Conservation (phyloP, 2,329 filamentous ascomycete genomes). For the Blastomyces parvus region DNA sequence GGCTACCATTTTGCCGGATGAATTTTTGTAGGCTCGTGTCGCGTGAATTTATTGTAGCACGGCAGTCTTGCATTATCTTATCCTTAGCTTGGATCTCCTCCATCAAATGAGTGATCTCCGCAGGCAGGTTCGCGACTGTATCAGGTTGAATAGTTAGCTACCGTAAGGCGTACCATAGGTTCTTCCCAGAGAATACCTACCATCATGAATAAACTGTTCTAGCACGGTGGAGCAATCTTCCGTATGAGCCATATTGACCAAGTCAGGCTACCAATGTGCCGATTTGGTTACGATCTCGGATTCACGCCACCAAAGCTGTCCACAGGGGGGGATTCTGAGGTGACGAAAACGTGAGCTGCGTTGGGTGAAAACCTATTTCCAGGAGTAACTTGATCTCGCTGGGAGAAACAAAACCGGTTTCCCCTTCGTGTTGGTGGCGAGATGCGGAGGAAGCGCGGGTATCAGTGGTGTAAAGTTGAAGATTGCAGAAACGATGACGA, state of each 20-base stretch:
- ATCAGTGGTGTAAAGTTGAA: not conserved
- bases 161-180: not conserved
- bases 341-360: not conserved
- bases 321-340: not conserved
- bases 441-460: not conserved
- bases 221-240: conserved; percentile 56
- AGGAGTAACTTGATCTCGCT: not conserved
- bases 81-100: conserved; percentile 60
- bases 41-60: conserved; percentile 47
- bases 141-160: conserved; percentile 9
- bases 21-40: conserved; percentile 57
- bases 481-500: not conserved
- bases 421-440: not conserved
- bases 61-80: conserved; percentile 48
- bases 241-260: conserved; percentile 36
- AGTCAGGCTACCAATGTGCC: not conserved
- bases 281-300: not conserved
- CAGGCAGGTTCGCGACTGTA: conserved; percentile 48
- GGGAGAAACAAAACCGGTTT: not conserved
- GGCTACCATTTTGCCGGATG: conserved; percentile 53
- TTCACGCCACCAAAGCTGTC: not conserved
- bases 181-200: conserved; percentile 26
- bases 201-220: conserved; percentile 58
- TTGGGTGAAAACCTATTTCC: not conserved
- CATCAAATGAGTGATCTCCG: conserved; percentile 56